Conservation (phyloP, 2,329 filamentous ascomycete species). For the Achaetomium macrosporum region DNA sequence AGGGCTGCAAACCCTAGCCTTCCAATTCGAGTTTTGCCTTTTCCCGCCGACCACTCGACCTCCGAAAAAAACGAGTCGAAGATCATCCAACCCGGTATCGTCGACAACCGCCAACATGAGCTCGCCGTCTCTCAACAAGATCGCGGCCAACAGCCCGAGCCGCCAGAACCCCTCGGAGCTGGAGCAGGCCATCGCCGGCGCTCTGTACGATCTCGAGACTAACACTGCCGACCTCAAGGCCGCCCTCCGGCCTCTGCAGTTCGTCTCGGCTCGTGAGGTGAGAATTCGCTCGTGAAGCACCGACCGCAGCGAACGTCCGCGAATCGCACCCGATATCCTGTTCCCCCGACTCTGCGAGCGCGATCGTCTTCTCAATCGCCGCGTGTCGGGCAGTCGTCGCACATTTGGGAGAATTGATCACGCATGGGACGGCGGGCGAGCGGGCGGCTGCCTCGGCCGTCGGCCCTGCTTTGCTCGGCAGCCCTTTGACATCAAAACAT, state of each 20-base stretch:
- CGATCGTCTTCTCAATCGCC: slow-evolving; percentile 13
- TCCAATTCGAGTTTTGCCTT: slow-evolving; percentile 12
- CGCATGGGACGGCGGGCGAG: slow-evolving; percentile 22
- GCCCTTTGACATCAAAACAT: slow-evolving; percentile 25
- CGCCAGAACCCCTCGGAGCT: slow-evolving; percentile 94
- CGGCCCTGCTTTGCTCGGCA: slow-evolving; percentile 18
- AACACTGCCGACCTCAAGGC: slow-evolving; percentile 98
- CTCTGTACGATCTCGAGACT: slow-evolving; percentile 98
- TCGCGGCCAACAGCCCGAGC: slow-evolving; percentile 94
- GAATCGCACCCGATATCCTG: slow-evolving; percentile 36
- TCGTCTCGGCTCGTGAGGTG: slow-evolving; percentile 99
- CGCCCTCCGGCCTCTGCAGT: slow-evolving; percentile 94
- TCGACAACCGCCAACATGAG: slow-evolving; percentile 51
- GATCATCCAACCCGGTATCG: slow-evolving; percentile 18
- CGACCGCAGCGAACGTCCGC: slow-evolving; percentile 27
- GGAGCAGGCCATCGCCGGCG: slow-evolving; percentile 92
- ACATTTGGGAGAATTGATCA: slow-evolving; percentile 25
- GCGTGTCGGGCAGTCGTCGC: slow-evolving; percentile 23
- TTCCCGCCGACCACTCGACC: slow-evolving; percentile 12
- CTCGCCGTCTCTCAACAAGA: slow-evolving; percentile 86
- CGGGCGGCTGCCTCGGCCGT: slow-evolving; percentile 12
- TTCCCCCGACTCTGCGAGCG: slow-evolving; percentile 33
- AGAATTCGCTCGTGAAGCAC: slow-evolving; percentile 45
- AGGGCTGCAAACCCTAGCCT: slow-evolving; percentile 25
- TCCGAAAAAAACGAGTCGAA: slow-evolving; percentile 2